A percentile compares a stretch with the other conserved stretches of the same genome.
Evolutionary conservation across 352 stramenopile genomes (phyloP).

Genomic region (Thalassiosira oceanica): DNA sequence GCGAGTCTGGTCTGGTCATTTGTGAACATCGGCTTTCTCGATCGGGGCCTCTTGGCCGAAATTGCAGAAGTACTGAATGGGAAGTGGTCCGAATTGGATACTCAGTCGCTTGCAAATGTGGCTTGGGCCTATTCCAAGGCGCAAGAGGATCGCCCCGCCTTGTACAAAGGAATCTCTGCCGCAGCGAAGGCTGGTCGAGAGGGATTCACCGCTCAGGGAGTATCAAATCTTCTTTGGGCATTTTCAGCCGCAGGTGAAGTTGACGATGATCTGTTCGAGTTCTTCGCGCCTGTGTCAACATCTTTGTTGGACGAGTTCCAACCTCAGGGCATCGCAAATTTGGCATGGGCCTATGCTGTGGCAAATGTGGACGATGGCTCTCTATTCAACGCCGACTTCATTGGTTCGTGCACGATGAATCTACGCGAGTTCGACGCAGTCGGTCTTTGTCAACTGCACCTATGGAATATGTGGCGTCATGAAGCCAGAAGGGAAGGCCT

Average conservation of each 20-base stretch:
- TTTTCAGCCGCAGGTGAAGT: conserved; percentile 10
- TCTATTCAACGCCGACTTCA: conserved; percentile 19
- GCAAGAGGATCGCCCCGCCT: conserved; percentile 8
- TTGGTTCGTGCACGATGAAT: background rate
- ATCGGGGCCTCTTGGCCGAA: conserved; percentile 25
- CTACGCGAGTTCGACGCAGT: conserved; percentile 4
- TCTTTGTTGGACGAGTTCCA: conserved; percentile 14
- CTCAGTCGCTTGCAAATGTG: conserved; percentile 30
- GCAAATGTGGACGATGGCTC: conserved; percentile 26
- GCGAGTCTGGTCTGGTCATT: conserved; percentile 44
- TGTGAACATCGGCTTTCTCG: conserved; percentile 14
- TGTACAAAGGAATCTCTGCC: conserved; percentile 27
- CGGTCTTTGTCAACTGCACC: conserved; percentile 12
- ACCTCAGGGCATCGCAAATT: conserved; percentile 35
- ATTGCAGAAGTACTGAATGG: conserved; percentile 26
- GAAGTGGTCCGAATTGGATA: conserved; percentile 24
- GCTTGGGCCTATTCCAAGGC: conserved; percentile 34
- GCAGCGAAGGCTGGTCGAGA: background rate
- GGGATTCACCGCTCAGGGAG: conserved; percentile 30
- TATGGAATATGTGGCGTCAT: conserved; percentile 18
- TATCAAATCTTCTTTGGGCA: conserved; percentile 41
- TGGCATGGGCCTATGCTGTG: conserved; percentile 42
- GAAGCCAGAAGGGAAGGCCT: background rate
- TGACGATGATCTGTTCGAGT: conserved; percentile 17
- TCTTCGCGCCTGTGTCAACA: conserved; percentile 12